Evolutionary conservation across 345 rosid genomes (phyloP), one percentile per base, ranked within the genome.

Genomic region (Barbarea vulgaris): DNA sequence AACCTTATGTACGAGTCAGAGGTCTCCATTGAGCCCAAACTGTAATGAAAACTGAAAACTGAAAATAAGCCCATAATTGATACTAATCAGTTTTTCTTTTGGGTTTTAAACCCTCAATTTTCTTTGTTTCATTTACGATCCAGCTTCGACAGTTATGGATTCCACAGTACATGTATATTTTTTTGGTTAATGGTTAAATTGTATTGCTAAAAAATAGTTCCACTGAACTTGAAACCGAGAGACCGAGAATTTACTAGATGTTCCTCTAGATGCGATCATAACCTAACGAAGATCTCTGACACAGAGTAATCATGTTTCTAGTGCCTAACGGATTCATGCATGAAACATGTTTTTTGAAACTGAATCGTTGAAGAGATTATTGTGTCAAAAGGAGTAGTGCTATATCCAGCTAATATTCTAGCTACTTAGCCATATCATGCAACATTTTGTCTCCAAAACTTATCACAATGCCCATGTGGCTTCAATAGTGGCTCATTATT

Each of bases 401-500:
- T 66, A 59, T 25, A 31, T 66, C 48, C 73, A 71, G 77, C 77
- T 77, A 70, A 64, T 70, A 64, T 57, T 70, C 13, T 46, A 47
- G 55, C 71, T 72, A 37, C 50, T 65, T 37, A 64, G 73, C 69
- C 48, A 48, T 65, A 72, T 78, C 63, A 72, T 78, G 69, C 57
- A 72, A 72, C 11, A 18, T 53, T 59, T 59, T 78, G 81, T 78
- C 81, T 59, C 77, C 48, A 58, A 78, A 72, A 59, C 73, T 39
- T 66, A 78, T 72, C 77, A 58, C 73, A 78, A 78, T 8, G 8
- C 69, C 63, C 81, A 78, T 72, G 77, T 78, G 79, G 64, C 39
- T 57, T 64, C 72, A 50, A 56, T 56, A 77, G 71, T 70, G 72
- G 60, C 47, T 70, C 66, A 71, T 71, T 71, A 7, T 70, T 57